Base-by-base conservation (phyloP, 768 basidiomycete genomes). In the Psilocybe azurescens region DNA sequence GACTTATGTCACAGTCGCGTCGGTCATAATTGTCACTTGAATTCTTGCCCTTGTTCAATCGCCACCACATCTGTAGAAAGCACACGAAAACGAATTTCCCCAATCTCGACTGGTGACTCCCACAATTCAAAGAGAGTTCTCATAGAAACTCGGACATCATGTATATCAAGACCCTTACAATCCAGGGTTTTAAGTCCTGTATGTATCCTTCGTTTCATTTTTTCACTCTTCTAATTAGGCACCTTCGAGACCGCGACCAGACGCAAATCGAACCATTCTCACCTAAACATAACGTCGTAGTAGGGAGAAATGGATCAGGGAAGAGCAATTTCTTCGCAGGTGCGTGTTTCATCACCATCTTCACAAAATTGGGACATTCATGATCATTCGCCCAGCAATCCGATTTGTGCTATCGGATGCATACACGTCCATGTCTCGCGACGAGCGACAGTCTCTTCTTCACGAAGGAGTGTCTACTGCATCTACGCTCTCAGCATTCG, bases 271-370 rank as follows among this genome's bases (percentile, higher is more conserved):
- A 98, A 67, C 96, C 96, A 0, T 99, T 99, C 77, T 93, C 90
- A 20, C 88, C 95, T 0, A 88, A 83, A 53, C 95, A 97, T 73
- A 99, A 99, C 77, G 95, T 99, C 10, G 95, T 99, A 8, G 96
- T 99, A 7, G 97, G 97, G 13, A 80, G 97, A 47, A 99, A 99
- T 84, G 97, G 97, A 11, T 94, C 93, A 5, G 97, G 97, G 54
- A 99, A 99, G 82, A 95, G 93, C 70, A 99, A 99, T 74, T 99
- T 99, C 83, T 99, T 99, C 75, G 89, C 93, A 39, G 95, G 94
- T 91, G 55, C 65, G 89, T 73, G n/a, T 11, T 46, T 20, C 28
- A 46, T 46, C 29, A 39, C 24, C 24, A 24, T 24, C 7, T 29
- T 3, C 32, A 16, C n/a, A 5, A 7, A 29, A 38, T 46, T 24